Conservation (phyloP, 2,329 filamentous ascomycete species). For the Colletotrichum sp. region DNA sequence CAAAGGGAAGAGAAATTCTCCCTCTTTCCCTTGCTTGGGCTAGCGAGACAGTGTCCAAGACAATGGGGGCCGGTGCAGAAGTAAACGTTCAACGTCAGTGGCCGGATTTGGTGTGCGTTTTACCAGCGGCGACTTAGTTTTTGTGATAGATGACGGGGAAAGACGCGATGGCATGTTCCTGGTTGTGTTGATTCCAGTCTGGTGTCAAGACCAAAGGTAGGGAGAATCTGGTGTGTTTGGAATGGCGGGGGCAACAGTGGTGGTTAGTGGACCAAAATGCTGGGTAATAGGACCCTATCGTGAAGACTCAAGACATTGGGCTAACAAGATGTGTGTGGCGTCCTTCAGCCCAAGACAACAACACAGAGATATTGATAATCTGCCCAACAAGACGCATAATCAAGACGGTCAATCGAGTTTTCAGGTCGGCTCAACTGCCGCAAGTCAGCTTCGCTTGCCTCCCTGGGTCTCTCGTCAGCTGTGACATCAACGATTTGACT, state of each 20-base stretch:
- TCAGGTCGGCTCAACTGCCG: too few species aligned
- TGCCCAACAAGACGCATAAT: neutral
- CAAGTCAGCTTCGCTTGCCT: neutral
- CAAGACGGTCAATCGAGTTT: neutral
- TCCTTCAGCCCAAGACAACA: neutral
- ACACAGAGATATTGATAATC: neutral
- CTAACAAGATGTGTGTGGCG: neutral
- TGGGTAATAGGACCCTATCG: neutral
- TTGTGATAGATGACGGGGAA: neutral
- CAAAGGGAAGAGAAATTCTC: neutral
- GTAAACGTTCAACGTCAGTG: slow-evolving; percentile 5
- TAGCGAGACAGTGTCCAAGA: slow-evolving; percentile 5
- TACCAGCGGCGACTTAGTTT: neutral
- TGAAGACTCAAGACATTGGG: neutral
- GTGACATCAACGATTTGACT: neutral
- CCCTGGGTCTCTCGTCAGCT: neutral
- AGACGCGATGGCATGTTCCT: neutral
- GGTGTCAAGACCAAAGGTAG: neutral
- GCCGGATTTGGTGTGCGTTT: neutral
- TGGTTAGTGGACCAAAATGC: neutral
- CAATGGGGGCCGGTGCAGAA: slow-evolving; percentile 7
- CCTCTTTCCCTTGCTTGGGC: neutral
- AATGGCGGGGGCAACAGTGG: neutral
- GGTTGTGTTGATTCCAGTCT: neutral
- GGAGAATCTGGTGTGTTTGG: neutral